These are phyloP conservation scores for Zea luxurians DNA, from an alignment of 176 grass and related monocot genomes.

Conservation along the genomic window DNA sequence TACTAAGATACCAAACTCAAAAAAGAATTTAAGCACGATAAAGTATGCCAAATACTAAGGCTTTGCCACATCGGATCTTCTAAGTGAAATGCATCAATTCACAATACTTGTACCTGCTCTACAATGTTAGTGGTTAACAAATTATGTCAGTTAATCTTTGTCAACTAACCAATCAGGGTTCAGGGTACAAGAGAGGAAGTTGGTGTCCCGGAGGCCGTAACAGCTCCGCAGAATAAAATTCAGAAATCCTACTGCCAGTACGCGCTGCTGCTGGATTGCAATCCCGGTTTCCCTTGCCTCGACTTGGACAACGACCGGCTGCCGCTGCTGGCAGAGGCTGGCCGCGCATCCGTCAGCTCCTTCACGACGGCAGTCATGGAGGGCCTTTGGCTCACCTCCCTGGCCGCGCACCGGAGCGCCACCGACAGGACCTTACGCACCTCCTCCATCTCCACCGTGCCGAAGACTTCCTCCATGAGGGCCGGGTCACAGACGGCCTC, in stretches of 20 bases:
- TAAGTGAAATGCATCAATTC: too few relatives aligned
- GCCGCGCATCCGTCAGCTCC: slow-evolving; percentile 45
- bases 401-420: slow-evolving; percentile 51
- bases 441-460: slow-evolving; percentile 53
- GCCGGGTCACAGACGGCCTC: slow-evolving; percentile 49
- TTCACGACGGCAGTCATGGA: slow-evolving; percentile 63
- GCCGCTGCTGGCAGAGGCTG: neutral
- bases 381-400: slow-evolving; percentile 46
- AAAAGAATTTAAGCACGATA: too few relatives aligned
- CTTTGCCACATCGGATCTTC: too few relatives aligned
- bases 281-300: slow-evolving; percentile 7
- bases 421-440: slow-evolving; percentile 48
- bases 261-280: neutral
- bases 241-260: neutral
- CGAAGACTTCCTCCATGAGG: slow-evolving; percentile 53
- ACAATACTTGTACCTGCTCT: too few relatives aligned
- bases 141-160: neutral
- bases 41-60: too few relatives aligned
- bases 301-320: slow-evolving; percentile 3
- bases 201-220: neutral
- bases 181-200: neutral
- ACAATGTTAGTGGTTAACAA: too few relatives aligned
- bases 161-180: neutral
- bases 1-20: too few relatives aligned
- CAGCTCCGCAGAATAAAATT: neutral